Conservation (phyloP, 1,139 yeast genomes). For the Yamadazyma kanchanaburiensis region DNA sequence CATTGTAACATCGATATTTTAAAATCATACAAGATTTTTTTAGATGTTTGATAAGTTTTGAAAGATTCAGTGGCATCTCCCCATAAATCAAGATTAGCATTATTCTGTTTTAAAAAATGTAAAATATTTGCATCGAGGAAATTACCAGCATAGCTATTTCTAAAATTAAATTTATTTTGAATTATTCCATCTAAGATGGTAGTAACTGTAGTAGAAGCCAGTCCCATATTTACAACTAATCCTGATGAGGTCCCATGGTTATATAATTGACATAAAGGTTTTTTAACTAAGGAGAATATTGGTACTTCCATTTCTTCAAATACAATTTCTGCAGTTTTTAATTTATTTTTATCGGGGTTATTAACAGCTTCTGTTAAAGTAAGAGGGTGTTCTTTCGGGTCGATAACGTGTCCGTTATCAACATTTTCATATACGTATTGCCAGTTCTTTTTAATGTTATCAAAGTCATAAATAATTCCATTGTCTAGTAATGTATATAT, state of each 20-base stretch:
- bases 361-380: constrained; percentile 65
- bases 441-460: constrained; percentile 58
- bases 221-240: constrained; percentile 66
- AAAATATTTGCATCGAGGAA: constrained; percentile 56
- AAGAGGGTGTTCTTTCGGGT: constrained; percentile 56
- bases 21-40: constrained; percentile 45
- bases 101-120: constrained; percentile 31
- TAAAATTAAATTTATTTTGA: constrained; percentile 55
- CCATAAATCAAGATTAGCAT: constrained; percentile 18
- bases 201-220: constrained; percentile 58
- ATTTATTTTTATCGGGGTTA: constrained; percentile 53
- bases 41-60: constrained; percentile 42
- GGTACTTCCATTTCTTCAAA: constrained; percentile 67
- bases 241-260: constrained; percentile 68
- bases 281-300: constrained; percentile 61
- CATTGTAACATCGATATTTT: constrained; percentile 39
- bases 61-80: constrained; percentile 39
- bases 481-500: constrained; percentile 62
- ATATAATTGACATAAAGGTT: constrained; percentile 67
- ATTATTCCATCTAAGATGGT: constrained; percentile 72
- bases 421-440: constrained; percentile 51
- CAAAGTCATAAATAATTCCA: constrained; percentile 67
- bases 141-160: constrained; percentile 68
- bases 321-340: constrained; percentile 56
- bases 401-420: constrained; percentile 39